These are phyloP conservation scores for Inga oerstediana DNA, from an alignment of 306 rosid species.

Conservation along the genomic window DNA sequence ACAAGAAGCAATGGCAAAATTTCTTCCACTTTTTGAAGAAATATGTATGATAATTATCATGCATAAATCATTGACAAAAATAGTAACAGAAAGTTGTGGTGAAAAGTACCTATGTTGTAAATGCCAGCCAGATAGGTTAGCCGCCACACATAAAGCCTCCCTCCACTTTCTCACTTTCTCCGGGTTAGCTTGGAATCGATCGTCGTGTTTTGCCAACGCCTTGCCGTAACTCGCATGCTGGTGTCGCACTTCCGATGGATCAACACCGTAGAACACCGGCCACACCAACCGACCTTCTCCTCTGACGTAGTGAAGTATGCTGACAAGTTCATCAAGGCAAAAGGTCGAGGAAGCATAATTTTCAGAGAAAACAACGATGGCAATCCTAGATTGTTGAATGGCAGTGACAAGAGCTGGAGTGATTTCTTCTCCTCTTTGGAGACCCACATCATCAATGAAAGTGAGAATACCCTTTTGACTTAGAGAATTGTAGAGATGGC, in stretches of 20 bases:
- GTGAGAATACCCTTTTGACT: neutral
- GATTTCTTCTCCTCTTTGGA: neutral
- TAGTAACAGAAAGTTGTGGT: neutral
- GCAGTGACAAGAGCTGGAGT: neutral
- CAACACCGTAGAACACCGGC: neutral
- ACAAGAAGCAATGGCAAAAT: too few species aligned
- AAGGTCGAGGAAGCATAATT: constrained; percentile 9
- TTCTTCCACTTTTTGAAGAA: neutral
- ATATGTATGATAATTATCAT: neutral
- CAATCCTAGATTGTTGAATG: constrained; percentile 21
- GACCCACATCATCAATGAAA: constrained; percentile 26
- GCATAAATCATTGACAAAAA: neutral
- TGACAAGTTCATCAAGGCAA: constrained; percentile 33
- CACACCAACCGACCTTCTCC: neutral
- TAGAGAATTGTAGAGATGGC: neutral
- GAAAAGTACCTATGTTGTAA: neutral
- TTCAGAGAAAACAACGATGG: neutral
- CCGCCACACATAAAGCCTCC: neutral
- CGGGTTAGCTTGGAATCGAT: neutral
- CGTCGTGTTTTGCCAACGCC: neutral
- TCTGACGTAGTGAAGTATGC: neutral
- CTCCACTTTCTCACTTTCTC: constrained; percentile 12
- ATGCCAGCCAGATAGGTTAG: neutral
- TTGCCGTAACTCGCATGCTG: neutral
- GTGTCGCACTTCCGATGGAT: neutral